These are phyloP conservation scores for Saccharomycopsis synnaedendra DNA, from an alignment of 805 yeast genomes.

Conservation along the genomic window DNA sequence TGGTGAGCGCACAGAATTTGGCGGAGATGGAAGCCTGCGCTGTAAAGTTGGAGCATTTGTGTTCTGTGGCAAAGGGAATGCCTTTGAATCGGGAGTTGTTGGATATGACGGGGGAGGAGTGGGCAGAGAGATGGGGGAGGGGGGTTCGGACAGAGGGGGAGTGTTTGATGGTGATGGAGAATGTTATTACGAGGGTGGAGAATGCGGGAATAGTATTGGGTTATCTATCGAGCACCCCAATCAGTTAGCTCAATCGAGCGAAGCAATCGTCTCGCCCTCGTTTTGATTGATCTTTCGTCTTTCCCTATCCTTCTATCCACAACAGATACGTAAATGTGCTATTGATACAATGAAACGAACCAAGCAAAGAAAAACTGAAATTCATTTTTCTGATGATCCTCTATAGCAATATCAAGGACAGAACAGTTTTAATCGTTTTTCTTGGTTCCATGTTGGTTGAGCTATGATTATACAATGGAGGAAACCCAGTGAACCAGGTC, in stretches of 20 bases:
- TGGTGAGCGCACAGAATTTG: constrained; percentile 29
- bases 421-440: too few relatives aligned
- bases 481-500: too few relatives aligned
- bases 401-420: too few relatives aligned
- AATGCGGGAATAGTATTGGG: constrained; percentile 18
- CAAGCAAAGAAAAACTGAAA: too few relatives aligned
- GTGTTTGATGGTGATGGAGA: constrained; percentile 27
- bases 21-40: constrained; percentile 43
- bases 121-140: background rate
- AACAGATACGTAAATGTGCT: too few relatives aligned
- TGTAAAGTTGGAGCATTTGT: constrained; percentile 45
- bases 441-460: too few relatives aligned
- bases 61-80: constrained; percentile 38
- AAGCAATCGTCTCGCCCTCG: background rate
- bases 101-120: constrained; percentile 18
- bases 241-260: background rate
- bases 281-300: too few relatives aligned
- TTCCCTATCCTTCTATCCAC: too few relatives aligned
- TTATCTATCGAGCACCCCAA: constrained; percentile 21
- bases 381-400: too few relatives aligned
- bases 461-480: too few relatives aligned
- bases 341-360: too few relatives aligned
- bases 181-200: constrained; percentile 59
- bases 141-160: constrained; percentile 1
- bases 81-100: constrained; percentile 17